Base-by-base conservation (phyloP, 768 basidiomycete species). In the Cyathus striatus region DNA sequence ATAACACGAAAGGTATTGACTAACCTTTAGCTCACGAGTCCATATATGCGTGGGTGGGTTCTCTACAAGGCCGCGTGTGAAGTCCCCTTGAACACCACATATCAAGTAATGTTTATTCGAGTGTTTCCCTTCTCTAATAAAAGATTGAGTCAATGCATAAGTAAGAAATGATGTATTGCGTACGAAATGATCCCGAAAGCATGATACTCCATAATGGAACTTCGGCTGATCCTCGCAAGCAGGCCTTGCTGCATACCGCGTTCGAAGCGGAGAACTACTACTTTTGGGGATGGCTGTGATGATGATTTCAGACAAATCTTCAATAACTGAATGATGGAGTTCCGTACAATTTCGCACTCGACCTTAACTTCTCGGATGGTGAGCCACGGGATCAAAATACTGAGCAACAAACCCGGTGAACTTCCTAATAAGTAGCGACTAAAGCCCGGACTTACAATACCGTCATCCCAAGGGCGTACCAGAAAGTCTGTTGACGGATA, bases 161-260 rank as follows among this genome's bases (percentile, higher is more conserved):
- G 13, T 33, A 37, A 39, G n/a, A n/a, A 47, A 42, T 20, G 22
- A 46, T 43, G n/a, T 39, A 51, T 38, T 24, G 51, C 81, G 18
- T 60, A 87, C 85, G 85, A 87, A 54, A 90, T 79, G 56, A 84
- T 82, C 46, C 88, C 88, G 53, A 90, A 90, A 12, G 86, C 86
- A 57, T 90, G 88, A 60, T 88, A 90, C 62, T 90, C 88, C 76
- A 83, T 75, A 46, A 88, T 68, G 33, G 80, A 72, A 52, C 77
- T 75, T 59, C 87, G 83, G 61, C 83, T 83, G 59, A 90, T 79
- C 53, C 88, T 82, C 54, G 85, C 79, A 38, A 90, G 68, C 41
- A 90, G 65, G 37, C 88, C 86, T 56, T 90, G 88, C 58, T 90
- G 87, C 86, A 90, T 90, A 23, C 88, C 88, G 47, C 87, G 79